Percentiles rank a stretch among this genome's conserved stretches.
These are phyloP conservation scores for Elongisporangium senticosum DNA, from an alignment of 352 stramenopile species.

Conservation along the genomic window DNA sequence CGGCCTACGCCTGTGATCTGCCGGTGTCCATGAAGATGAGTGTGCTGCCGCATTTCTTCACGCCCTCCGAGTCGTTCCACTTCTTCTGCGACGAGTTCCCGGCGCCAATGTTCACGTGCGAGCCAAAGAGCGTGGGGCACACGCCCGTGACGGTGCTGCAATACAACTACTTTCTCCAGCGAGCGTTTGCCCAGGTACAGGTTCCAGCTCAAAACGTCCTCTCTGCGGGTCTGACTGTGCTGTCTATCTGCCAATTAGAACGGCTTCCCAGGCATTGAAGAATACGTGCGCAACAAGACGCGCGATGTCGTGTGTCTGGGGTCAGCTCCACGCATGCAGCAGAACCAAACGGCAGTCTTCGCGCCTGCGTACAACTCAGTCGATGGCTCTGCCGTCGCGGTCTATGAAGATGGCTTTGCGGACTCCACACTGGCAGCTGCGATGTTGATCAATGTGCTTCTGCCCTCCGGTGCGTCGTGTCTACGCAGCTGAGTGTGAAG, in stretches of 20 bases:
- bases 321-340: conserved; percentile 2
- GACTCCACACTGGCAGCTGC: conserved; percentile 58
- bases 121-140: conserved; percentile 7
- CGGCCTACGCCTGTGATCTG: conserved; percentile 44
- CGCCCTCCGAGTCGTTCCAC: conserved; percentile 49
- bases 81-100: conserved; percentile 73
- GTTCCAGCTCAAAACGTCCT: conserved; percentile 5
- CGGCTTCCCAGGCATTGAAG: conserved; percentile 55
- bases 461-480: conserved; percentile 46
- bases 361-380: conserved; percentile 42
- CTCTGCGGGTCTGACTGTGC: not conserved
- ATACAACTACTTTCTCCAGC: conserved; percentile 79
- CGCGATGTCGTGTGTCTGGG: conserved; percentile 53
- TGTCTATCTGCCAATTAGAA: conserved; percentile 32
- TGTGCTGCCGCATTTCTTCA: conserved; percentile 66
- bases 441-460: conserved; percentile 63
- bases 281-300: conserved; percentile 77
- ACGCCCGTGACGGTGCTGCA: conserved; percentile 30
- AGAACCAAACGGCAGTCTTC: conserved; percentile 12
- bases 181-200: conserved; percentile 60
- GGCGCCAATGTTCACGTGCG: conserved; percentile 54
- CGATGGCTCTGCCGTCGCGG: conserved; percentile 19
- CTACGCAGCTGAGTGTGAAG: not conserved
- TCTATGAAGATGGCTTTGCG: conserved; percentile 50
- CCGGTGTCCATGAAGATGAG: conserved; percentile 46